These are phyloP conservation scores for Tetraselmis chui DNA, from an alignment of 139 green algal species.

Conservation along the genomic window DNA sequence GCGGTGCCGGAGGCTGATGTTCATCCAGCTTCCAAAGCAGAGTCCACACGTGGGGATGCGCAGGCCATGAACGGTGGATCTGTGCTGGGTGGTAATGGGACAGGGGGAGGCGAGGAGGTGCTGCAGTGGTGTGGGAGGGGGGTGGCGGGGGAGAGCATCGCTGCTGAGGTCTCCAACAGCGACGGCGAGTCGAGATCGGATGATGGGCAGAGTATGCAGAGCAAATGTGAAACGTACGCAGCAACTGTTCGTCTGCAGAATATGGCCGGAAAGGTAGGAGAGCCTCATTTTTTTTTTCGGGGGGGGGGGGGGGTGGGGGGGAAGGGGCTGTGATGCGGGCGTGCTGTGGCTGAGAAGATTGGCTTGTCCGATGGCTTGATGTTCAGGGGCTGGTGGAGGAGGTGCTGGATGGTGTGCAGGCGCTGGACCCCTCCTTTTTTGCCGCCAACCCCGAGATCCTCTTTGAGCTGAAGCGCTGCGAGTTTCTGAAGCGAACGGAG, in stretches of 20 bases:
- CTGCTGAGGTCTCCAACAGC: not conserved
- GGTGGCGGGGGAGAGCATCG: no score
- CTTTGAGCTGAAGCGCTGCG: not conserved
- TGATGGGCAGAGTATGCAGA: not conserved
- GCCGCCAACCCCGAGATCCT: not conserved
- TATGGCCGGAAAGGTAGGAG: not conserved
- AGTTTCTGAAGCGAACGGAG: not conserved
- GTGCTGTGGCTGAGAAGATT: no score
- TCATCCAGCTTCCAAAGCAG: no score
- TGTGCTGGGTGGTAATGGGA: not conserved
- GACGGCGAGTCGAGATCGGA: no score
- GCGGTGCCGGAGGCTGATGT: no score
- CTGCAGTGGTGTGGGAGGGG: not conserved
- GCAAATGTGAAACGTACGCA: not conserved
- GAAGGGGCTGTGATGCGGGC: no score
- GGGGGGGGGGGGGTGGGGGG: no score
- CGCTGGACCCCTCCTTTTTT: not conserved
- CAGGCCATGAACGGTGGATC: no score
- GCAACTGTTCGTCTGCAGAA: not conserved
- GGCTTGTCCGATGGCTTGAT: no score
- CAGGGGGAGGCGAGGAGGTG: not conserved
- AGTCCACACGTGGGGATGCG: no score
- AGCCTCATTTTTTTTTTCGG: no score
- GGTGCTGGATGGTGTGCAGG: not conserved
- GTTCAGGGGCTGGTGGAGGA: not conserved